A percentile compares a stretch with the other conserved stretches of the same genome.
Conservation (phyloP, 2,329 filamentous ascomycete genomes). For the Bipolaris victoriae region DNA sequence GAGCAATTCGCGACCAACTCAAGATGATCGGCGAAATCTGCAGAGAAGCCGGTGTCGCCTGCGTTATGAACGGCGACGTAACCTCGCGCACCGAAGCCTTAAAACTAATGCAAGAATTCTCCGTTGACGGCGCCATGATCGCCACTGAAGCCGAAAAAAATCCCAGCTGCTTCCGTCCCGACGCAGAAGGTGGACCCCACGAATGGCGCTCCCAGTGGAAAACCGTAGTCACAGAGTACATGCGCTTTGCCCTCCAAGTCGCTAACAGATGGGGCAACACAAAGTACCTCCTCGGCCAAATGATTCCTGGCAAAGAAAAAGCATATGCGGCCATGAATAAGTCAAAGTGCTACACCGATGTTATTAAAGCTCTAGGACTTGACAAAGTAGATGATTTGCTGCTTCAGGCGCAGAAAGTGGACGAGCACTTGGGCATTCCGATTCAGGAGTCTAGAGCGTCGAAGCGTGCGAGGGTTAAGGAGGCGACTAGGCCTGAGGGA, state of each 20-base stretch:
- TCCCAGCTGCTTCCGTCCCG: conserved; percentile 79
- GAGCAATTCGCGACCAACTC: conserved; percentile 84
- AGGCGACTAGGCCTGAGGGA: conserved; percentile 21
- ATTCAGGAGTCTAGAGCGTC: conserved; percentile 58
- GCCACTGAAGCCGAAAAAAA: conserved; percentile 92
- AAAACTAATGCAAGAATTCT: conserved; percentile 74
- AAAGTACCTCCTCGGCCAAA: conserved; percentile 84
- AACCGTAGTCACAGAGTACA: conserved; percentile 77
- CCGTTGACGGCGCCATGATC: conserved; percentile 96
- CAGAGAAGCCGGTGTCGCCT: conserved; percentile 83
- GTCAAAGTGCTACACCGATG: conserved; percentile 73
- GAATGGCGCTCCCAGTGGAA: conserved; percentile 69
- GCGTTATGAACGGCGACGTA: conserved; percentile 95
- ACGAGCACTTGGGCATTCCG: conserved; percentile 67
- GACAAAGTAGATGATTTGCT: conserved; percentile 68
- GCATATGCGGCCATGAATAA: conserved; percentile 66
- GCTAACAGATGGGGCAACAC: conserved; percentile 92
- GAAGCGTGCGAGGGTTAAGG: conserved; percentile 52
- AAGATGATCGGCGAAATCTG: conserved; percentile 83
- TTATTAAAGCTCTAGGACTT: conserved; percentile 70
- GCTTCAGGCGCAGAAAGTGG: conserved; percentile 68
- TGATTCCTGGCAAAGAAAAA: conserved; percentile 80
- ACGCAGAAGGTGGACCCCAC: conserved; percentile 68
- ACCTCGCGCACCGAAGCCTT: conserved; percentile 74
- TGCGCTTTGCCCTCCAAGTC: conserved; percentile 73